Base-by-base conservation (phyloP, 768 basidiomycete species). In the Lactarius evosmus region DNA sequence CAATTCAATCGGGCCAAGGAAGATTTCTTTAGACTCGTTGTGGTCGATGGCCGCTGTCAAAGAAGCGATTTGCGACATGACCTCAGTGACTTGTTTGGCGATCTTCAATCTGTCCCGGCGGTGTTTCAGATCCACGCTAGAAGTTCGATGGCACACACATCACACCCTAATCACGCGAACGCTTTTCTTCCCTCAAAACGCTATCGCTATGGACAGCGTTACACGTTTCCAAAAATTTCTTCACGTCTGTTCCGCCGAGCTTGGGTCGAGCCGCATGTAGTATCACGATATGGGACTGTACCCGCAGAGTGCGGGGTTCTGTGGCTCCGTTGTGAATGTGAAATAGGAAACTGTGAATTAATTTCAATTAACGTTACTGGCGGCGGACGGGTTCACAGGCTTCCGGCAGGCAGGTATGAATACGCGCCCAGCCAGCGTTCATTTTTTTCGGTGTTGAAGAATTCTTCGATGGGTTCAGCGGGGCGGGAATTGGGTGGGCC, bases 111-210 rank as follows among this genome's bases (percentile, higher is more conserved):
- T 32, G 12, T 49, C 22, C 22, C 29, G 33, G 36, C 25, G 40
- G 12, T 40, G 62, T 58, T 58, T 63, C 62, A 63, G 56, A 17
- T 41, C 52, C 50, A 58, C 56, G 36, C 61, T 62, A 62, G 61
- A 62, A 62, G 27, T 19, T 25, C 55, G 41, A 56, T 16, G 46
- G 41, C 40, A 40, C 54, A 25, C 40, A 40, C 44, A 34, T 49
- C 60, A 56, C 34, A 49, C 51, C 22, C 38, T n/a, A 29, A 29
- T 32, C 32, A 33, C 19, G 36, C 40, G 4, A 53, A 7, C 4
- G 40, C 9, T 8, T n/a, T 17, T 27, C 12, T 30, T 56, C 22
- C 12, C 7, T n/a, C 60, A n/a, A 5, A 14, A 46, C 27, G 17
- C 38, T 30, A n/a, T n/a, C n/a, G n/a, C n/a, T n/a, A n/a, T 41